Percentiles rank a stretch among this genome's conserved stretches.
Conservation (phyloP, 2,329 filamentous ascomycete genomes). For the Cercospora beticola region DNA sequence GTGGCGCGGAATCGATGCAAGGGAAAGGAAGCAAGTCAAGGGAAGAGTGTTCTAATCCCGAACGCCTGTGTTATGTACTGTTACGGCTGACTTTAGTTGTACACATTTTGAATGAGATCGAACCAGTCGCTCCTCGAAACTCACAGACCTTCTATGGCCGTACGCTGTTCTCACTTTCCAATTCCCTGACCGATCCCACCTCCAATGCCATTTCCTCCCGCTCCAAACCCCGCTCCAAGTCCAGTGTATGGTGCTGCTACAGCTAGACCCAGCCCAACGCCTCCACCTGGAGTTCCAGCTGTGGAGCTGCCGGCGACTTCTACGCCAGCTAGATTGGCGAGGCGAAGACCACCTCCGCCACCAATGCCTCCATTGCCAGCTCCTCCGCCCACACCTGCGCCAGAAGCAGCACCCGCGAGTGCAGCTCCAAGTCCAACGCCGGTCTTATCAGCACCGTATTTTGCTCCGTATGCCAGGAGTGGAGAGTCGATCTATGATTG, state of each 20-base stretch:
- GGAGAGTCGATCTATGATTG: background rate
- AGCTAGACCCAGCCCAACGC: slow-evolving; percentile 9
- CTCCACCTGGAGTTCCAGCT: slow-evolving; percentile 5
- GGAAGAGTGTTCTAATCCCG: slow-evolving; percentile 17
- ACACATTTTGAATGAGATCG: background rate
- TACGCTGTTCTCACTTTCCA: background rate
- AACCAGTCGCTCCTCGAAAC: background rate
- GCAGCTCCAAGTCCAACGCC: slow-evolving; percentile 10
- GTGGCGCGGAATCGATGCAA: slow-evolving; percentile 15
- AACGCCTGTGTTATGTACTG: background rate
- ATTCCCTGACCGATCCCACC: slow-evolving; percentile 6
- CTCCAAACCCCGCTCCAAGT: background rate
- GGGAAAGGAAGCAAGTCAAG: slow-evolving; percentile 23
- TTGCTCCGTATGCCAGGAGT: background rate
- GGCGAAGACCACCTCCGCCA: slow-evolving; percentile 3
- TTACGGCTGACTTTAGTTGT: background rate
- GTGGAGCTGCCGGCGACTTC: slow-evolving; percentile 2
- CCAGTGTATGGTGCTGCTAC: slow-evolving; percentile 4
- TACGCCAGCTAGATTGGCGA: slow-evolving; percentile 1
- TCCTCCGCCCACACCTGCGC: slow-evolving; percentile 8
- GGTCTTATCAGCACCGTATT: slow-evolving; percentile 4
- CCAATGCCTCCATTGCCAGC: slow-evolving; percentile 16
- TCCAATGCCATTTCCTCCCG: slow-evolving; percentile 5
- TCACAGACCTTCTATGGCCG: background rate
- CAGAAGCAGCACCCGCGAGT: background rate